Base-by-base conservation (phyloP, 2,329 filamentous ascomycete species). In the Pezicula radicicola region DNA sequence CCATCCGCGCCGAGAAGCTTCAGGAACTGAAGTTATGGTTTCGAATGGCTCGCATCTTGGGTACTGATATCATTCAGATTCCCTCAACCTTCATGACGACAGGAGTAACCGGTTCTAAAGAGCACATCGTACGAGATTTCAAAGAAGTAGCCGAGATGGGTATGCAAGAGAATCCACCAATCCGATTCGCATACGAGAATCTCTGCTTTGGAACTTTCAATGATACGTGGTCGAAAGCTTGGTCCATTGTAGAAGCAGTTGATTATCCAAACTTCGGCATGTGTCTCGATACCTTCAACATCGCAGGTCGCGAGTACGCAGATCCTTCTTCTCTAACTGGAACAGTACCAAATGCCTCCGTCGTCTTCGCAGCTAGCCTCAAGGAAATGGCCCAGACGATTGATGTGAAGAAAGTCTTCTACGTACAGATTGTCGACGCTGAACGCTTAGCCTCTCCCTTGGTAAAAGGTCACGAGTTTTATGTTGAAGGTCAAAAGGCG, bases 281-380 rank as follows among this genome's bases (percentile, higher is more conserved):
- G 39, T 91, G 87, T 63, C 75, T 92, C 21, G 88, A 92, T 68
- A 89, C 84, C 0, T 92, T 90, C 72, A 89, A 92, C 67, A 87
- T 92, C 53, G 81, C 87, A 0, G 88, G 81, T 0, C 72, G 83
- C 6, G 80, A 89, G 53, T 92, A 81, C 58, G 88, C 85, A 0
- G 87, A 92, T 61, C 88, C 88, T 0, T 68, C 80, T 0, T 67
- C 75, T 0, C 57, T 70, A 8, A 50, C 54, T 21, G 63, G 63
- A 3, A 63, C 54, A n/a, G 37, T 56, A 7, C 52, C 52, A 4
- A 53, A 63, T 49, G 63, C 63, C 3, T 57, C 64, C 2, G 68
- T 72, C 5, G 78, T 75, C 0, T 74, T 88, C 1, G 65, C 68
- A 7, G 70, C 72, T 43, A 61, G 56, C 27, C 46, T 66, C 50